Base-by-base conservation (phyloP, 305 asterid species). In the Fraxinus angustifolia region DNA sequence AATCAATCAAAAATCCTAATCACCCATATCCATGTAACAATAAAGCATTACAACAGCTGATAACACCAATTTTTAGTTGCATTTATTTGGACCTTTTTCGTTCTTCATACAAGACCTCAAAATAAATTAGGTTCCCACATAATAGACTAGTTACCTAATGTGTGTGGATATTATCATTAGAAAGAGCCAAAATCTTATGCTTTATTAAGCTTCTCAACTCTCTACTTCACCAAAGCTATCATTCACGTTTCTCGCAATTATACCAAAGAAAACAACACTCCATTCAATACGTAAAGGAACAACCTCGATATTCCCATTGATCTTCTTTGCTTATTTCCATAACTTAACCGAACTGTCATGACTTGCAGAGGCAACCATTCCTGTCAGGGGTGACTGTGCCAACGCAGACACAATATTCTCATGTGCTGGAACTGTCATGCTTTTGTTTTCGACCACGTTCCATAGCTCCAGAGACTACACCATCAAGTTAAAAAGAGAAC, bases 351-450 rank as follows among this genome's bases (percentile, higher is more conserved):
- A 93, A 80, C 95, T 91, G 88, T 95, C 98, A 26, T 95, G 99
- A 90, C 99, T 93, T 75, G 97, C 99, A 56, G 99, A 92, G 7
- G 97, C 60, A 97, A 95, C 97, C 97, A 30, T 92, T 84, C 97
- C 98, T 0, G 96, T 92, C 3, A 85, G 88, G 31, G 96, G 91
- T 7, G 99, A 93, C 87, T 91, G 97, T 0, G 98, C 99, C 89
- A 95, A 84, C 33, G 98, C 95, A 75, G 97, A 91, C 23, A 95
- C 84, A 77, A 95, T 91, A 87, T 84, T 87, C 82, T 93, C 97
- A 33, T 95, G 99, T 0, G 98, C 99, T 2, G 93, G 87, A 48
- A 93, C 94, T 0, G 96, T 91, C 98, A 95, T 91, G 88, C 96
- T 91, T 85, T 91, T 93, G 86, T 95, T 92, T 85, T 93, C 99